Conservation (phyloP, 768 basidiomycete genomes). For the Psilocybe subaeruginosa region DNA sequence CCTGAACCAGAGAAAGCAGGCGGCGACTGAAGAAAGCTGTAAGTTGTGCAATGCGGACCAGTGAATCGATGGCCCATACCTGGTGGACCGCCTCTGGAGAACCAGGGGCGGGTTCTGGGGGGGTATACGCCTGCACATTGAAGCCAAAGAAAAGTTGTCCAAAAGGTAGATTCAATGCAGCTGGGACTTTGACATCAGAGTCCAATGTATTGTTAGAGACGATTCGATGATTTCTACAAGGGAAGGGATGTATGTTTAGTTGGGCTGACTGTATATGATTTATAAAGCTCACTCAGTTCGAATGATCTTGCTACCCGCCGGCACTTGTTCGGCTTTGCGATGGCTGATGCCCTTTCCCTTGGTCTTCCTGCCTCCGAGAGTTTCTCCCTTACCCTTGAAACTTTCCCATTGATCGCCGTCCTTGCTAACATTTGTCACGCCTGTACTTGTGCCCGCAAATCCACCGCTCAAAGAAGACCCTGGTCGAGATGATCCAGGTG, state of each 20-base stretch:
- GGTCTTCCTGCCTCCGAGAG: slow-evolving; percentile 86
- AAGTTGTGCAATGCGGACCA: neutral
- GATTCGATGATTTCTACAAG: slow-evolving; percentile 73
- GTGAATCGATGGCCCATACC: slow-evolving; percentile 18
- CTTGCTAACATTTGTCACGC: slow-evolving; percentile 61
- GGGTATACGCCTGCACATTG: slow-evolving; percentile 71
- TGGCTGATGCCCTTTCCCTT: slow-evolving; percentile 93
- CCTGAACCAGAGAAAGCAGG: slow-evolving; percentile 68
- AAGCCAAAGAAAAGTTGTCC: slow-evolving; percentile 98
- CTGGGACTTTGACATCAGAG: slow-evolving; percentile 79
- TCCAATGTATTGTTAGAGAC: slow-evolving; percentile 83
- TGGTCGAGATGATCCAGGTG: slow-evolving; percentile 85
- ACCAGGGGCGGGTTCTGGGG: slow-evolving; percentile 41
- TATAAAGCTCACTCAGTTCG: slow-evolving; percentile 77
- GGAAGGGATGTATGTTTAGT: slow-evolving; percentile 7
- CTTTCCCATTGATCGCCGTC: slow-evolving; percentile 89
- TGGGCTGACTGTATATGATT: neutral
- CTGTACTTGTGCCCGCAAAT: slow-evolving; percentile 55
- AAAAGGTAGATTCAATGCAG: slow-evolving; percentile 86
- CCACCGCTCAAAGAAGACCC: slow-evolving; percentile 73
- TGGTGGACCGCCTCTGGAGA: slow-evolving; percentile 34
- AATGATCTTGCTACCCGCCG: slow-evolving; percentile 84
- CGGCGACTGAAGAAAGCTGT: slow-evolving; percentile 34
- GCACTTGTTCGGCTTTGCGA: slow-evolving; percentile 78
- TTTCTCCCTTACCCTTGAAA: slow-evolving; percentile 96